These are phyloP conservation scores for Buxus sempervirens DNA, from an alignment of 164 flowering plant species.

Conservation along the genomic window DNA sequence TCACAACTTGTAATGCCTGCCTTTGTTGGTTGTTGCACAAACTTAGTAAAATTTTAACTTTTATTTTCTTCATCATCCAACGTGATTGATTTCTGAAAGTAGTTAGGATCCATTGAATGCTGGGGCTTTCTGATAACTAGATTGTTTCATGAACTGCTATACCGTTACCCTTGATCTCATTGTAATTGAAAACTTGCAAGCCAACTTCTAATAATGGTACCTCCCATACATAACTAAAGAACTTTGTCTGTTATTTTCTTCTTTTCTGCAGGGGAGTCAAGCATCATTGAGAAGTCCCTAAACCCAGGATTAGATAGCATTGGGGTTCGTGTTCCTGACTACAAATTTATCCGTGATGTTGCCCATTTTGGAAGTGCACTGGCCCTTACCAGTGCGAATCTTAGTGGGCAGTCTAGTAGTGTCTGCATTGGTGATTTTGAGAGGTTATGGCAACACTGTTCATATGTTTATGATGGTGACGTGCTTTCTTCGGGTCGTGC, in stretches of 20 bases:
- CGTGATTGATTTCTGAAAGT: not conserved
- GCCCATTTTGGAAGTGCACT: conserved; percentile 72
- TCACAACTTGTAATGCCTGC: too few relatives aligned
- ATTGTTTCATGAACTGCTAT: not conserved
- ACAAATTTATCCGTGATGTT: conserved; percentile 63
- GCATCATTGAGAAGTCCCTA: conserved; percentile 80
- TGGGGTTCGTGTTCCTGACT: conserved; percentile 83
- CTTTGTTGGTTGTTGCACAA: too few relatives aligned
- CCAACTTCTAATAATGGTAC: not conserved
- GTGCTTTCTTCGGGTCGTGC: conserved; percentile 69
- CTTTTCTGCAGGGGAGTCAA: conserved; percentile 60
- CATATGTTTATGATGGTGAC: too few relatives aligned
- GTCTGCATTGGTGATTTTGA: conserved; percentile 13
- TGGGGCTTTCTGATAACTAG: not conserved
- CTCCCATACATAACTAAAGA: not conserved
- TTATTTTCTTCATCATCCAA: not conserved
- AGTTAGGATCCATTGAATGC: not conserved
- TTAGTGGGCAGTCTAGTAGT: conserved; percentile 82
- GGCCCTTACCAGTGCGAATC: conserved; percentile 93
- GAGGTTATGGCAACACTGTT: too few relatives aligned
- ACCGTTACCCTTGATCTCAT: too few relatives aligned
- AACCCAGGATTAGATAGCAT: conserved; percentile 89
- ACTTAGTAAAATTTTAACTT: not conserved
- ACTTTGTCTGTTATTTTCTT: not conserved
- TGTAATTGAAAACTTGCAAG: not conserved